Percentiles rank a stretch among this genome's conserved stretches.
phyloP scores from a whole-genome alignment of 2,329 filamentous ascomycete genomes.

The Aspergillus neoniger region DNA sequence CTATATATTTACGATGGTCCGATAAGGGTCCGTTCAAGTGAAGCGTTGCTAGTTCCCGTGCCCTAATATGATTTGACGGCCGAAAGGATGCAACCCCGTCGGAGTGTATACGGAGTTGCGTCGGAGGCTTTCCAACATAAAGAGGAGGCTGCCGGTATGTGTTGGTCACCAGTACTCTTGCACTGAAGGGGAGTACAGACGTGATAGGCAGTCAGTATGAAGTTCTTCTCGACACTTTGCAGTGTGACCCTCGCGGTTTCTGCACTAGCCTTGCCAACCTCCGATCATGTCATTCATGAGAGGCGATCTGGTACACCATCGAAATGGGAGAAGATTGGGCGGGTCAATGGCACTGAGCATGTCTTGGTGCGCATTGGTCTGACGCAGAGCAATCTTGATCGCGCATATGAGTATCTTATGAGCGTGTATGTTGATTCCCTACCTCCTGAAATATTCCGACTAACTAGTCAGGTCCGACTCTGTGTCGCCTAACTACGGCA shows the following conservation, averaged over 20 bases:
- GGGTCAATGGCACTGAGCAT: background rate
- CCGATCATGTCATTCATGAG: conserved; percentile 3
- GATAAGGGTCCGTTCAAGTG: too few species aligned
- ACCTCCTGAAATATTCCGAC: fast-evolving
- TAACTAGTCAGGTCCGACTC: conserved; percentile 33
- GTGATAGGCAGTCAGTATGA: background rate
- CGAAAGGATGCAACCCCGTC: too few species aligned
- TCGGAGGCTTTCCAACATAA: too few species aligned
- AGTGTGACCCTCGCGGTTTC: background rate
- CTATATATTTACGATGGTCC: too few species aligned
- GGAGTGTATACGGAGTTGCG: too few species aligned
- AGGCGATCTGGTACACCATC: background rate
- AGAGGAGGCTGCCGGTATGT: too few species aligned
- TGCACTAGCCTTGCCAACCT: background rate
- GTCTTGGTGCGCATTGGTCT: conserved; percentile 28
- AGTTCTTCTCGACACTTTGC: background rate
- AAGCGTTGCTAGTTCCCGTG: too few species aligned
- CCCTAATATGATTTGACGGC: too few species aligned
- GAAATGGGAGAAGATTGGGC: conserved; percentile 1
- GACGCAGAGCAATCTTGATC: conserved; percentile 31
- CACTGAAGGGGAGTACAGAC: too few species aligned
- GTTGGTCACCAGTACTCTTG: too few species aligned
- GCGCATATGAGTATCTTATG: conserved; percentile 34
- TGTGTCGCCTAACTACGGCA: conserved; percentile 38
- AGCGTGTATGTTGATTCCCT: conserved; percentile 28